A percentile compares a stretch with the other conserved stretches of the same genome.
These are phyloP conservation scores for Backusella tarrabulga DNA, from an alignment of 192 early-diverging fungal genomes.

Conservation along the genomic window DNA sequence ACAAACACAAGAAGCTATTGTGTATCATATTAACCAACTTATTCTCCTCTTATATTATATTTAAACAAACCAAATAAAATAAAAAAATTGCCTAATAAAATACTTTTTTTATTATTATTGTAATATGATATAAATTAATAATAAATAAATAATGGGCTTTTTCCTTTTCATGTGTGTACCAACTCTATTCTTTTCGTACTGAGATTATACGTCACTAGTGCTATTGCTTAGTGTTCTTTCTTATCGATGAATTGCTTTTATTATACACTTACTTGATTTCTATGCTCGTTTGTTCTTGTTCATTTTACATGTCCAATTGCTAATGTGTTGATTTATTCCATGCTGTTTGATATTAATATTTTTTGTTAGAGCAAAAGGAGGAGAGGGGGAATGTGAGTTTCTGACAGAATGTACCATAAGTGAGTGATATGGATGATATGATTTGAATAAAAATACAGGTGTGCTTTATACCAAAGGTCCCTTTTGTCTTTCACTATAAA, in stretches of 20 bases:
- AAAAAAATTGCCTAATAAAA: not conserved
- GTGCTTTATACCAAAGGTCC: too few species aligned
- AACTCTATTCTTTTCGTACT: not conserved
- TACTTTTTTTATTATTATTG: too few species aligned
- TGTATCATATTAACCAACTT: not conserved
- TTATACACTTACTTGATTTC: not conserved
- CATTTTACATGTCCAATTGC: not conserved
- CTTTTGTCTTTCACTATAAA: not conserved
- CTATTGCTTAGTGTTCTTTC: not conserved
- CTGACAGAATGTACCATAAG: not conserved
- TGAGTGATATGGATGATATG: not conserved
- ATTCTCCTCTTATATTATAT: not conserved
- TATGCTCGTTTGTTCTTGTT: not conserved
- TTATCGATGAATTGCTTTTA: not conserved
- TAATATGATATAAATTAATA: too few species aligned
- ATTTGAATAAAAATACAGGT: not conserved
- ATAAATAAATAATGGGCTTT: not conserved
- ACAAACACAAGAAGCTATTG: not conserved
- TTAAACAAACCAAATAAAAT: constrained; percentile 1
- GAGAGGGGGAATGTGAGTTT: not conserved
- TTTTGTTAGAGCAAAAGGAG: not conserved
- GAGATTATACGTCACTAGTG: not conserved
- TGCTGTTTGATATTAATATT: not conserved
- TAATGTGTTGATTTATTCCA: not conserved
- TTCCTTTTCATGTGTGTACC: not conserved